Evolutionary conservation across 805 yeast genomes (phyloP), one percentile per base, ranked within the genome.

Genomic region (Teunomyces barrocoloradensis): DNA sequence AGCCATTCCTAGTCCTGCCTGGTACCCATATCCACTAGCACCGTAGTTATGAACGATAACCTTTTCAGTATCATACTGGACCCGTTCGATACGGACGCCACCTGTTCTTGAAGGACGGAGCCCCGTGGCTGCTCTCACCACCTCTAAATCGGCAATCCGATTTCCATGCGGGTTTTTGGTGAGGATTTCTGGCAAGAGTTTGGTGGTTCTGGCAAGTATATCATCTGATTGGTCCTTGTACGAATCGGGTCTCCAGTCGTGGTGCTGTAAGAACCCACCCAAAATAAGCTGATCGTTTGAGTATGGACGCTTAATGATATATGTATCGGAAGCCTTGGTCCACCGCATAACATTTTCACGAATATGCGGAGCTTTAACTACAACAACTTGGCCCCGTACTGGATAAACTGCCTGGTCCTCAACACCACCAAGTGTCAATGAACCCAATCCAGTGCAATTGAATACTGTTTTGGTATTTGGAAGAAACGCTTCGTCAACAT

Each of bases 401-500:
- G 96, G 92, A 54, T 82, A 85, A 15, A 84, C 78, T 1, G 68
- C 65, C 6, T 67, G 51, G 58, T 88, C 96, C 17, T 69, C 66
- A 13, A 85, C 88, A 10, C 91, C 94, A 6, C 82, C 82, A 5
- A 88, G 66, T 2, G 64, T 60, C 41, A 70, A 71, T 1, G 94
- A 87, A 9, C 90, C 87, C 17, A 85, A 69, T 6, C 95, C 96
- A 0, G 90, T 75, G 63, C 95, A 87, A 57, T 88, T 88, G 75
- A 87, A 84, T 6, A 86, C 84, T 5, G 64, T 69, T 36, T 71
- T 63, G 1, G 82, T 72, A 2, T 38, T 28, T 2, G 60, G 52
- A 6, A 54, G 38, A 47, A 67, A 78, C 1, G 87, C 89, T 52
- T 85, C 83, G 5, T 78, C 61, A 40, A 87, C 72, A 57, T 84